These are phyloP conservation scores for Aspergillus sparsus DNA, from an alignment of 495 filamentous ascomycete genomes.

Conservation along the genomic window DNA sequence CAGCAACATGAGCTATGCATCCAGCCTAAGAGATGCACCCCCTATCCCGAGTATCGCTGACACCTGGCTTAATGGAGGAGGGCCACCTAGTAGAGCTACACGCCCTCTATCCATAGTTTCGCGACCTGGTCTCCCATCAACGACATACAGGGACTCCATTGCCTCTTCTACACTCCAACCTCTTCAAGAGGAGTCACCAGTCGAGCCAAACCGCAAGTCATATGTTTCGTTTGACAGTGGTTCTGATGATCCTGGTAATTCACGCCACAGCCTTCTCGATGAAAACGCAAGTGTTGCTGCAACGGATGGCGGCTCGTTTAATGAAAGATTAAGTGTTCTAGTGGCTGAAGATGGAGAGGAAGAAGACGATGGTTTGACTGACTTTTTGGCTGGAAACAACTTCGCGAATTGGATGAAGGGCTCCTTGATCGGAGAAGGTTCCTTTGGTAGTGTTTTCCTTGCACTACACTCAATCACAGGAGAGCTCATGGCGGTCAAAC, in stretches of 20 bases:
- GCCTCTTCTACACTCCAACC: conserved; percentile 85
- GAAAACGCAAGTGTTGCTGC: conserved; percentile 72
- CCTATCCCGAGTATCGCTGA: conserved; percentile 97
- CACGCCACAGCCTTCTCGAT: conserved; percentile 76
- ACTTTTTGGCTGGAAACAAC: conserved; percentile 85
- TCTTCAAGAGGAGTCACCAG: conserved; percentile 87
- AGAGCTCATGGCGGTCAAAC: conserved; percentile 97
- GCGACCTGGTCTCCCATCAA: conserved; percentile 57
- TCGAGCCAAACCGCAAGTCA: conserved; percentile 88
- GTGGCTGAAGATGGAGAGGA: conserved; percentile 83
- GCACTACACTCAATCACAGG: conserved; percentile 97
- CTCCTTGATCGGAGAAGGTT: conserved; percentile 92
- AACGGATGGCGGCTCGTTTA: conserved; percentile 64
- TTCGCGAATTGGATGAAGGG: conserved; percentile 99
- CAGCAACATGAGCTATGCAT: conserved; percentile 90
- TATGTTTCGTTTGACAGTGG: conserved; percentile 94
- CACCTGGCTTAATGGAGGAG: conserved; percentile 70
- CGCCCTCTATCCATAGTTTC: conserved; percentile 63
- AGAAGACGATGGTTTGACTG: conserved; percentile 72
- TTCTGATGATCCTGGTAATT: conserved; percentile 73
- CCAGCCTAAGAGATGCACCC: conserved; percentile 80
- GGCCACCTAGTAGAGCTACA: conserved; percentile 43
- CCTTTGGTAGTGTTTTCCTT: conserved; percentile 94
- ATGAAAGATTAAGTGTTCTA: conserved; percentile 62
- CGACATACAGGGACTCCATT: conserved; percentile 78